A percentile compares a stretch with the other conserved stretches of the same genome.
Conservation (phyloP, 306 rosid species). For the Coriaria nepalensis region DNA sequence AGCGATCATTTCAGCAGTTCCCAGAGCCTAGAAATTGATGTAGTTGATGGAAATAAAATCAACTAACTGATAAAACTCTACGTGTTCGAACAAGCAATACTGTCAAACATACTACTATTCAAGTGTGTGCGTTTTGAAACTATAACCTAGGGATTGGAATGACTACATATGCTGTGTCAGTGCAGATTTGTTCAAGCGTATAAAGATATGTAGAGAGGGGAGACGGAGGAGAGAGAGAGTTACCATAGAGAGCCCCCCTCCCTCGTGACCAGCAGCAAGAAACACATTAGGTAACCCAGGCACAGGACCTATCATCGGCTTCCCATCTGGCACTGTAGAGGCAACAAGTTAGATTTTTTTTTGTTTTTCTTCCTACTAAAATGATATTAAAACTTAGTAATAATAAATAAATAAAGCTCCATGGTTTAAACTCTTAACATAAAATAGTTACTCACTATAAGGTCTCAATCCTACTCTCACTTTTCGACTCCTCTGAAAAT, state of each 20-base stretch:
- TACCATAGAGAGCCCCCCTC: conserved; percentile 76
- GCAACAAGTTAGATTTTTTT: no score
- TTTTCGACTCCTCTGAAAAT: conserved; percentile 33
- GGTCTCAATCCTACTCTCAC: conserved; percentile 87
- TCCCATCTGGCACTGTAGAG: conserved; percentile 77
- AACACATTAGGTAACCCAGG: conserved; percentile 66
- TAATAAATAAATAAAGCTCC: background rate
- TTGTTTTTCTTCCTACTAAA: no score
- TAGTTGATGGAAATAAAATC: conserved; percentile 21
- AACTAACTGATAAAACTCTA: background rate
- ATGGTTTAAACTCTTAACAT: conserved; percentile 3
- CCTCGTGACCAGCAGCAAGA: conserved; percentile 97
- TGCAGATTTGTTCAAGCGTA: background rate
- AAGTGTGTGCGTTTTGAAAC: no score
- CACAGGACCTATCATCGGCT: conserved; percentile 70
- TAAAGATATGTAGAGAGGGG: background rate
- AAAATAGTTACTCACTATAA: conserved; percentile 50
- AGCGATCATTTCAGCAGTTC: conserved; percentile 74
- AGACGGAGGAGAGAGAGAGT: conserved; percentile 12
- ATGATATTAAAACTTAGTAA: conserved; percentile 12
- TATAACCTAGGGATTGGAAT: no score
- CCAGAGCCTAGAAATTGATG: no score
- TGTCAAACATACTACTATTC: no score
- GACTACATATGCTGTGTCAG: no score
- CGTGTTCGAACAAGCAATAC: background rate